phyloP scores from a whole-genome alignment of 2,329 filamentous ascomycete species.

The Aspergillus ustus region DNA sequence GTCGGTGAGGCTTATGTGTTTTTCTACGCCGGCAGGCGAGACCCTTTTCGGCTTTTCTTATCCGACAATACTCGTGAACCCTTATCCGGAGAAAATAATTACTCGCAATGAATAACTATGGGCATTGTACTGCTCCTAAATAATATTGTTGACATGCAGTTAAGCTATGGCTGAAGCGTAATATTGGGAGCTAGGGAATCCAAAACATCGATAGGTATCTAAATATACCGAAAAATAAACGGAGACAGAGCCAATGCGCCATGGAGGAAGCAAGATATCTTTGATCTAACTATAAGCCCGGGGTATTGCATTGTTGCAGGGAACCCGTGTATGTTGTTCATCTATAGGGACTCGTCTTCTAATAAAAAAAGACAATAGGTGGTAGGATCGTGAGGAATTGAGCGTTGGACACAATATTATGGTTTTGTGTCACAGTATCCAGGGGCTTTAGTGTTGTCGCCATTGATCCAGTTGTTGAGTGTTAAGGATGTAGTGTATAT shows the following conservation, averaged over 20 bases:
- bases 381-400: not conserved
- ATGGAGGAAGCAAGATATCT: not conserved
- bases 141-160: not conserved
- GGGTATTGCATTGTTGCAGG: not conserved
- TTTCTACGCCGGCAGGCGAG: not conserved
- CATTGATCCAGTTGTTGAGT: conserved; percentile 79
- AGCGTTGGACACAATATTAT: conserved; percentile 3
- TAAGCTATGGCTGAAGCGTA: not conserved
- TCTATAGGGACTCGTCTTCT: not conserved
- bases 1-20: not conserved
- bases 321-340: conserved; percentile 1
- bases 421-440: conserved; percentile 64
- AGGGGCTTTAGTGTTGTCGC: conserved; percentile 56
- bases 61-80: not conserved
- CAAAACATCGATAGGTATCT: not conserved
- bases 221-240: not conserved
- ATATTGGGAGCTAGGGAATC: not conserved
- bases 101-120: not conserved
- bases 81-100: not conserved
- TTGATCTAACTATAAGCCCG: not conserved
- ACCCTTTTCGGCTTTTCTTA: not conserved
- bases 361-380: not conserved
- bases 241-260: not conserved
- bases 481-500: conserved; percentile 89
- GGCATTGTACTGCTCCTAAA: not conserved